These are phyloP conservation scores for Plasmodium relictum DNA, from an alignment of 169 alveolate genomes.

Conservation along the genomic window DNA sequence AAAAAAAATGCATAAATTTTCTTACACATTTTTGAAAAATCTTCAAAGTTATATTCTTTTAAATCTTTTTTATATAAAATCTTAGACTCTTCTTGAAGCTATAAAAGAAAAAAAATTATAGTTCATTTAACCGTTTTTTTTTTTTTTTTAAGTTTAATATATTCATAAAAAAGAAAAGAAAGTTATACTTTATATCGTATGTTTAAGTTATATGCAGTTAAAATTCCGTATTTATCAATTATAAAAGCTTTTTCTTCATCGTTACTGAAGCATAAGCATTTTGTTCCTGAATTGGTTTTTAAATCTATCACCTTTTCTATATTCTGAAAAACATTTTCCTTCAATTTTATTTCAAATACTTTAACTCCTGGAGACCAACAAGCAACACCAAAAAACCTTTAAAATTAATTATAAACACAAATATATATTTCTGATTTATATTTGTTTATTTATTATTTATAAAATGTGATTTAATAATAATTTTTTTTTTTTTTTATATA, in stretches of 20 bases:
- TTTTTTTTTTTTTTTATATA: too few species aligned
- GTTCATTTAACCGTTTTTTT: too few species aligned
- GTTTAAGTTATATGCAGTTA: slow-evolving; percentile 24
- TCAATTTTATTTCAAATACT: slow-evolving; percentile 28
- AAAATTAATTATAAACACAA: neutral
- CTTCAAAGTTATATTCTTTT: slow-evolving; percentile 24
- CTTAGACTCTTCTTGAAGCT: slow-evolving; percentile 54
- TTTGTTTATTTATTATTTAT: too few species aligned
- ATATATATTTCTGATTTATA: neutral
- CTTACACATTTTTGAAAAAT: slow-evolving; percentile 41
- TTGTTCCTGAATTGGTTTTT: slow-evolving; percentile 36
- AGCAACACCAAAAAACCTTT: slow-evolving; percentile 34
- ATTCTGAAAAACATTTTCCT: slow-evolving; percentile 28
- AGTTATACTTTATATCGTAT: slow-evolving; percentile 41
- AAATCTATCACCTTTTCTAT: slow-evolving; percentile 39
- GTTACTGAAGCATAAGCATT: slow-evolving; percentile 29
- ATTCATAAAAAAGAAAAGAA: neutral
- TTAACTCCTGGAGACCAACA: slow-evolving; percentile 45
- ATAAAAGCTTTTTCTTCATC: slow-evolving; percentile 32
- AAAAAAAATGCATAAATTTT: neutral
- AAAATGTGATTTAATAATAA: too few species aligned
- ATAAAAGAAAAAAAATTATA: neutral
- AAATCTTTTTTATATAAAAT: slow-evolving; percentile 38
- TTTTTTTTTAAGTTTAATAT: too few species aligned
- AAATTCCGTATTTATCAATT: slow-evolving; percentile 37